A percentile compares a stretch with the other conserved stretches of the same genome.
Evolutionary conservation across 2,329 filamentous ascomycete species (phyloP).

Genomic region (Neopestalotiopsis sp.): DNA sequence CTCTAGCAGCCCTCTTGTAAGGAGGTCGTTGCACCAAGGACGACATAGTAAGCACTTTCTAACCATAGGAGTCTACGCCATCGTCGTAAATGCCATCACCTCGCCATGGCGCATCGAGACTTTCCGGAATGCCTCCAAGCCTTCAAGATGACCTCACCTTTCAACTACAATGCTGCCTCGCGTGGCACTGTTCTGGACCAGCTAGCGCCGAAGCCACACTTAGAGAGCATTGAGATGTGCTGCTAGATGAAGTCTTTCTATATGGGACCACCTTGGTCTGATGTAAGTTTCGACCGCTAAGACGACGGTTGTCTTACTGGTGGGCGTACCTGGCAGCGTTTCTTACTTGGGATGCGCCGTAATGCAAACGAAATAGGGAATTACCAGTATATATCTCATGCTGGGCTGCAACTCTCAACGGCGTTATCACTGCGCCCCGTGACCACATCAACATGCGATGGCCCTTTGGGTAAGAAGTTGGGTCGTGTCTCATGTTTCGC

Average conservation of each 20-base stretch:
- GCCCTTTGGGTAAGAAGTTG: background rate
- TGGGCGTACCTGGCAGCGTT: background rate
- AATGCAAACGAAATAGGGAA: background rate
- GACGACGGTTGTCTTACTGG: background rate
- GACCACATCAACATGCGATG: background rate
- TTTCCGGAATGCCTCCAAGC: background rate
- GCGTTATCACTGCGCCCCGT: background rate
- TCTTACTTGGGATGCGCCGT: background rate
- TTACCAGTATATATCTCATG: background rate
- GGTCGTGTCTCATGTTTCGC: background rate
- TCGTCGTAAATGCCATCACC: background rate
- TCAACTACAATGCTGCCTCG: background rate
- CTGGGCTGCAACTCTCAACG: background rate
- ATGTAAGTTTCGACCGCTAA: background rate
- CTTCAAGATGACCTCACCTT: background rate
- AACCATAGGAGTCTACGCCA: background rate
- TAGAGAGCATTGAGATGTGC: background rate
- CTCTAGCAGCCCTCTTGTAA: background rate
- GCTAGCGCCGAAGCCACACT: background rate
- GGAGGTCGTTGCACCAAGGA: background rate
- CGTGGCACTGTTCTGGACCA: background rate
- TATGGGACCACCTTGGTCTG: background rate
- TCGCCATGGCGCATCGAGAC: background rate
- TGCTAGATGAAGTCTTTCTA: background rate
- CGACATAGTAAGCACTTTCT: background rate